Conservation (phyloP, 257 asterid genomes). For the Solanum habrochaites region DNA sequence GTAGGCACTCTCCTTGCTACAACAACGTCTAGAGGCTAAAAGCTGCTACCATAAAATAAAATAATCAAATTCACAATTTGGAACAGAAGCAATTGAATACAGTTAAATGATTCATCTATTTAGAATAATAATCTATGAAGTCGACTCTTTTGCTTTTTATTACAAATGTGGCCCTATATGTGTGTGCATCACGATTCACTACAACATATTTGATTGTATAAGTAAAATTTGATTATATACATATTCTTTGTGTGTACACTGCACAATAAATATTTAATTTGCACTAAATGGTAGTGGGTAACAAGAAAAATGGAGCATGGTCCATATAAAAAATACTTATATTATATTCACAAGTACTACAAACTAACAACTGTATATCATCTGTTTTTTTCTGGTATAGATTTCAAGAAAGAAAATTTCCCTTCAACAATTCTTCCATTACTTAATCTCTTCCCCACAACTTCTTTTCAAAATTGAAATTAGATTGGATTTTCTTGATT, state of each 20-base stretch:
- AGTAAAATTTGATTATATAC: background rate
- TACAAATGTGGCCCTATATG: background rate
- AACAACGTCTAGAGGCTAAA: background rate
- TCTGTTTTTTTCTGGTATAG: background rate
- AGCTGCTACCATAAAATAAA: background rate
- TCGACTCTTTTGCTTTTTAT: too few relatives aligned
- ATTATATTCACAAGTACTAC: background rate
- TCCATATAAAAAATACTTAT: background rate
- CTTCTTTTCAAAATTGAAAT: background rate
- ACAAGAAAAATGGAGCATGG: background rate
- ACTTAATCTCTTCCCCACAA: background rate
- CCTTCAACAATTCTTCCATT: background rate
- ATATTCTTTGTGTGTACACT: too few relatives aligned
- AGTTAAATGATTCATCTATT: too few relatives aligned
- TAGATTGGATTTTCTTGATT: background rate
- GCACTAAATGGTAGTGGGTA: background rate
- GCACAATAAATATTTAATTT: background rate
- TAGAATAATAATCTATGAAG: too few relatives aligned
- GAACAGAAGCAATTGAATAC: background rate
- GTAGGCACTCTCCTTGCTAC: background rate
- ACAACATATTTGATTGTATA: background rate
- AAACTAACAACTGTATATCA: background rate
- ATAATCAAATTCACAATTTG: too few relatives aligned
- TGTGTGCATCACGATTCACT: background rate
- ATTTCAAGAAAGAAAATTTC: background rate